Conservation (phyloP, 352 stramenopile genomes). For the Paralagenidium karlingii region DNA sequence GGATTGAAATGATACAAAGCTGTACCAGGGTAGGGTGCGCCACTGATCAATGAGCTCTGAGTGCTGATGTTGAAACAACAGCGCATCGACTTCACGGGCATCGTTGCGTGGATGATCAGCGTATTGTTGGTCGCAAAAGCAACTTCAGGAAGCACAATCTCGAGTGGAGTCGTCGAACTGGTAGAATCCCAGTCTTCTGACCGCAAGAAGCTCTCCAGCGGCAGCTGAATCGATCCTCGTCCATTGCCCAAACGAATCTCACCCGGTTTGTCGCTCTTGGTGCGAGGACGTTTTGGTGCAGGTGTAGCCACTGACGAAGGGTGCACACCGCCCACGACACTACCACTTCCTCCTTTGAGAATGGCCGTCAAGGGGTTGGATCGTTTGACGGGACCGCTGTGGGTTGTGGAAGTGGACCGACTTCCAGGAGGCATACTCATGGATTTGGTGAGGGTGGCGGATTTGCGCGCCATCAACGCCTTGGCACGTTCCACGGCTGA, state of each 20-base stretch:
- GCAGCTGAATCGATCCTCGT: slow-evolving; percentile 27
- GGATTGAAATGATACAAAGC: slow-evolving; percentile 77
- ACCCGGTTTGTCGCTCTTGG: slow-evolving; percentile 51
- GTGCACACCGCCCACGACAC: slow-evolving; percentile 36
- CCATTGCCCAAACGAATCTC: slow-evolving; percentile 70
- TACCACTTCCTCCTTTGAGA: slow-evolving; percentile 48
- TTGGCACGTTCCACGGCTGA: slow-evolving; percentile 65
- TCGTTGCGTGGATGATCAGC: slow-evolving; percentile 65
- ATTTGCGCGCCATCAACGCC: slow-evolving; percentile 65
- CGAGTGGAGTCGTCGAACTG: slow-evolving; percentile 25
- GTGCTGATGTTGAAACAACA: slow-evolving; percentile 76
- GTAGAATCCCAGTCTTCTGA: slow-evolving; percentile 71
- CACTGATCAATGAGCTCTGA: slow-evolving; percentile 52
- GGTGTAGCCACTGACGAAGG: slow-evolving; percentile 13
- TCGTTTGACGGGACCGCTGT: slow-evolving; percentile 57
- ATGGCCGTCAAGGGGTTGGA: slow-evolving; percentile 70
- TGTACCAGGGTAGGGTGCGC: slow-evolving; percentile 53
- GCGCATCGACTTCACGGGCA: slow-evolving; percentile 38
- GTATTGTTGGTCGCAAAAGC: slow-evolving; percentile 79
- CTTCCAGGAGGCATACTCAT: too few relatives aligned
- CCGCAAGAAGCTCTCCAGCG: slow-evolving; percentile 60
- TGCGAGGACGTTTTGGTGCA: slow-evolving; percentile 35
- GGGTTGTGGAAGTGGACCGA: slow-evolving; percentile 5
- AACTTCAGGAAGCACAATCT: slow-evolving; percentile 56
- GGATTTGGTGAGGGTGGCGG: not conserved